Evolutionary conservation across 768 basidiomycete species (phyloP), one percentile per base, ranked within the genome.

Genomic region (Xanthoconium purpureum): DNA sequence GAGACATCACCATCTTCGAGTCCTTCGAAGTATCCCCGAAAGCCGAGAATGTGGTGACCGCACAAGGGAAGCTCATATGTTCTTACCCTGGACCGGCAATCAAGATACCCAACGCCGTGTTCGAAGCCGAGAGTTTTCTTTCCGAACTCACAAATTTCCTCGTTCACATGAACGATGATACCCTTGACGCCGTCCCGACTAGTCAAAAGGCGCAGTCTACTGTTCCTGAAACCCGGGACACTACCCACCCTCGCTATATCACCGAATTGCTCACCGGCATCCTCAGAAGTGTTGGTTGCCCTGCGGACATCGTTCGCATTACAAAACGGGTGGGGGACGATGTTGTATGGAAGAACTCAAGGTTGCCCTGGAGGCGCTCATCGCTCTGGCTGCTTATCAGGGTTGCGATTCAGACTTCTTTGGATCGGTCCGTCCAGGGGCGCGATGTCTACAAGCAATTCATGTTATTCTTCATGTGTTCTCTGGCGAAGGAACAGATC

Each of bases 221-320:
- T 5, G 48, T 49, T 59, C 58, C 43, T 15, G 55, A 58, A 42
- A 30, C 48, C 4, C 45, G 55, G 9, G 68, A 68, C n/a, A 66
- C 67, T 0, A 12, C 68, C 0, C 59, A 81, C 57, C 77, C 78
- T 9, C 74, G 73, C 1, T 80, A 78, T 38, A 78, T 83, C 55
- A 77, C 78, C 1, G 70, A 78, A 44, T 62, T 83, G 6, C 68
- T 83, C 14, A 72, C 71, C 3, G 75, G 74, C n/a, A 78, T 84
- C 55, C 64, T 55, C 0, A 71, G 74, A 12, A 75, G 73, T 40
- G 10, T 40, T n/a, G 39, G 39, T 18, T n/a, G 39, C n/a, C 17
- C 39, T 40, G 39, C 39, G 6, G 39, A 40, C 17, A 40, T 40
- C n/a, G 5, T n/a, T n/a, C 39, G 39, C n/a, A 40, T 40, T n/a